Evolutionary conservation across 1,139 yeast species (phyloP).

Genomic region (Suzukiozyma palmioleophila): DNA sequence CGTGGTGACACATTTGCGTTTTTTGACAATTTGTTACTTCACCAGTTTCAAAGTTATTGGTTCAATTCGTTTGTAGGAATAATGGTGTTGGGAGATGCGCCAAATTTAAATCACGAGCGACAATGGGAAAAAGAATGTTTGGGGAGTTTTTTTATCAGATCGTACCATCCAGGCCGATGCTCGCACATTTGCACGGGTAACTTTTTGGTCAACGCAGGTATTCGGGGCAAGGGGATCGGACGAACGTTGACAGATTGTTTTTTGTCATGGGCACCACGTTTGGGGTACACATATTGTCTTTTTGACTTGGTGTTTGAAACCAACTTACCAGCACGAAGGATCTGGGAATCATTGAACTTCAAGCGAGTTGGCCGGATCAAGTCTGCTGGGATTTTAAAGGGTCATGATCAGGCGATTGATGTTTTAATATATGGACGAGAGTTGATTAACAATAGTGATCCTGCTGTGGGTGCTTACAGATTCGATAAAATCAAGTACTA

Average conservation of each 20-base stretch:
- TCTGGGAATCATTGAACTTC: conserved; percentile 78
- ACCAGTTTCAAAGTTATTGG: conserved; percentile 80
- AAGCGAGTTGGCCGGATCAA: conserved; percentile 73
- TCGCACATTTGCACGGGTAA: conserved; percentile 92
- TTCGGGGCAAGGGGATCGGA: conserved; percentile 92
- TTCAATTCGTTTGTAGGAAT: conserved; percentile 81
- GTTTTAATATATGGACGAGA: conserved; percentile 68
- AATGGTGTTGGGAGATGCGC: conserved; percentile 77
- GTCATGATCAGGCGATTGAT: conserved; percentile 78
- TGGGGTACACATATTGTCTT: conserved; percentile 81
- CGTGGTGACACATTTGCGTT: conserved; percentile 86
- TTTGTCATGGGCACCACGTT: conserved; percentile 83
- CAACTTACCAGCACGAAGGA: conserved; percentile 73
- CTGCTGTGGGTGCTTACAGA: conserved; percentile 52
- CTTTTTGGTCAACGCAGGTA: conserved; percentile 86
- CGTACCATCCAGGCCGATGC: conserved; percentile 89
- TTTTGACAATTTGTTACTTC: conserved; percentile 68
- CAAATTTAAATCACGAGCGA: conserved; percentile 51
- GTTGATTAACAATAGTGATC: conserved; percentile 45
- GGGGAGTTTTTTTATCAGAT: conserved; percentile 79
- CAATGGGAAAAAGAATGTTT: conserved; percentile 90
- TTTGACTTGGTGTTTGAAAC: conserved; percentile 88
- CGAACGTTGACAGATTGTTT: conserved; percentile 77
- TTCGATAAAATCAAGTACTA: conserved; percentile 78
- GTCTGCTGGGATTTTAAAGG: conserved; percentile 83